Evolutionary conservation across 176 grass and related monocot species (phyloP).

Genomic region (Oryza nivara): DNA sequence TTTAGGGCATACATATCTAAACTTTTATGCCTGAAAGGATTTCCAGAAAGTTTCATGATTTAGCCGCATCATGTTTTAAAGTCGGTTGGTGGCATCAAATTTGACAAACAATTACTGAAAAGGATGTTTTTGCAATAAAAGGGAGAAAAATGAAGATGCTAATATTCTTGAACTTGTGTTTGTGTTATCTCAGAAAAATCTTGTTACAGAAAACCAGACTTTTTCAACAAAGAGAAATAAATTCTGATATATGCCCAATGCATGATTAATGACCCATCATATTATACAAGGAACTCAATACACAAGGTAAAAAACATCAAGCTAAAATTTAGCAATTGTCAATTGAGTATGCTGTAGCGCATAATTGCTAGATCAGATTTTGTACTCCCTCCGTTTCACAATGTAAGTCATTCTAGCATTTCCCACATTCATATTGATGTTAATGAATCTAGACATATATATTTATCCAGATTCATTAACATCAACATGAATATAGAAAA

Average conservation of each 20-base stretch:
- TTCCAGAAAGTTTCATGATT: neutral
- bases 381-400: too few relatives aligned
- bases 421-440: too few relatives aligned
- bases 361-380: neutral
- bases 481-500: too few relatives aligned
- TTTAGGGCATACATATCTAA: neutral
- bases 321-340: neutral
- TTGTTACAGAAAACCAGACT: neutral
- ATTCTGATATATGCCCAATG: neutral
- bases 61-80: neutral
- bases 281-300: neutral
- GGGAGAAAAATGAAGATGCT: neutral
- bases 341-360: neutral
- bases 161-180: neutral
- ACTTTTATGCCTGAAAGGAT: neutral
- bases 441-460: too few relatives aligned
- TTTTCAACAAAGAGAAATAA: slow-evolving; percentile 20
- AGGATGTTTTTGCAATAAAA: neutral
- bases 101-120: slow-evolving; percentile 1
- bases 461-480: too few relatives aligned
- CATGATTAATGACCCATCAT: slow-evolving; percentile 13
- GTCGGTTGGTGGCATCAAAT: neutral
- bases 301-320: neutral
- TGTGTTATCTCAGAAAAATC: neutral
- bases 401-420: too few relatives aligned